Percentiles rank a stretch among this genome's conserved stretches.
Conservation (phyloP, 495 filamentous ascomycete genomes). For the Viridothelium virens region DNA sequence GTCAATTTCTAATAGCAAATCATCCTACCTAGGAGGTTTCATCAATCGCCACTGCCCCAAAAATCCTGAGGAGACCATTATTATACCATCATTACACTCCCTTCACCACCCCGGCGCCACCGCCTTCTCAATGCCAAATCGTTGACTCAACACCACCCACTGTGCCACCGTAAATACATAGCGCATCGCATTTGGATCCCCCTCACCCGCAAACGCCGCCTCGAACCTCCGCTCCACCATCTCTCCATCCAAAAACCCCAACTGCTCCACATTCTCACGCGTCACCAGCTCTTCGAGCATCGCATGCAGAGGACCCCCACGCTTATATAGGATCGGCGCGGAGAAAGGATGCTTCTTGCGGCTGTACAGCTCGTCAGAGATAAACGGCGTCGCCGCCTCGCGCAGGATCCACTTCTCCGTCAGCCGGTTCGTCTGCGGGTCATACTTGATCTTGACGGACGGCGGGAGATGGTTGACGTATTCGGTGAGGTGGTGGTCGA, state of each 20-base stretch:
- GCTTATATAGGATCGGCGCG: slow-evolving; percentile 8
- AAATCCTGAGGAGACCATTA: not conserved
- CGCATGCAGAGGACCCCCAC: slow-evolving; percentile 34
- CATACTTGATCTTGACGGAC: slow-evolving; percentile 36
- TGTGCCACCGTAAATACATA: slow-evolving; percentile 23
- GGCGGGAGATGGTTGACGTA: slow-evolving; percentile 42
- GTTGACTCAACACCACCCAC: slow-evolving; percentile 23
- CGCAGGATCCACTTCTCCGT: slow-evolving; percentile 8
- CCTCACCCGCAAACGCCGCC: slow-evolving; percentile 31
- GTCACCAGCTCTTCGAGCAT: slow-evolving; percentile 33
- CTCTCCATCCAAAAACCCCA: slow-evolving; percentile 39
- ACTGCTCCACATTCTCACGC: slow-evolving; percentile 35
- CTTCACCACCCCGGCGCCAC: not conserved
- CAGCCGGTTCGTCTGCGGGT: slow-evolving; percentile 17
- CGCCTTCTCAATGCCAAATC: slow-evolving; percentile 26
- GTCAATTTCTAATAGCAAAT: no score
- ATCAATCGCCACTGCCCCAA: not conserved
- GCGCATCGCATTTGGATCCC: slow-evolving; percentile 21
- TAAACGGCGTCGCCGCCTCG: not conserved
- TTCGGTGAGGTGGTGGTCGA: slow-evolving; percentile 44
- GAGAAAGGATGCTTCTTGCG: slow-evolving; percentile 13
- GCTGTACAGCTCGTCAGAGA: not conserved
- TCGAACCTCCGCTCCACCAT: slow-evolving; percentile 28
- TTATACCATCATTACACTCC: not conserved
- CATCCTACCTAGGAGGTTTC: not conserved